Evolutionary conservation across 176 grass and related monocot species (phyloP), one percentile per base, ranked within the genome.

Genomic region (Aegilops bicornis): DNA sequence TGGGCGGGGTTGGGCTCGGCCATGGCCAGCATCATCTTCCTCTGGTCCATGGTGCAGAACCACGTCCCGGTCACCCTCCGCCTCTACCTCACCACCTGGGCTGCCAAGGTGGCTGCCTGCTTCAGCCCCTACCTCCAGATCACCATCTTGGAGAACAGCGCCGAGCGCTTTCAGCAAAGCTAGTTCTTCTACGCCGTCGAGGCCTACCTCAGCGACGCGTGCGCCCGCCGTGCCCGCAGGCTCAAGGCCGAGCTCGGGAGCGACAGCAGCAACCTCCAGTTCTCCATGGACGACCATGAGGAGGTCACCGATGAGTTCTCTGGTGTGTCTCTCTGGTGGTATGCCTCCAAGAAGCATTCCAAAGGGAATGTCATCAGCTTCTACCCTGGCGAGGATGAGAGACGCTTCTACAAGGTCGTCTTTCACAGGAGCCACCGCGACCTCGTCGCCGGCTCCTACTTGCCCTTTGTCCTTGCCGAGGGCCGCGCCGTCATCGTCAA

Each of bases 271-370:
- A 87, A 27, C 17, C 71, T 88, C 16, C 75, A 85, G 36, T 69
- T 97, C 65, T 59, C 87, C 10, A 85, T 97, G 1, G 94, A 88
- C 59, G 88, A 92, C 83, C 3, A 92, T 36, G 83, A 97, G 59
- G 92, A 94, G 88, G 92, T 97, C 33, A 61, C 76, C 47, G 94
- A 97, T 83, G 19, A 22, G 17, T 94, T 90, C 79, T 1, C 0
- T 1, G 87, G 76, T 10, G 59, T 36, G 42, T 85, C 24, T 16
- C 6, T 97, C 22, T 94, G 17, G 50, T 54, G 16, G 50, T 54
- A 54, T 19, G 50, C 50, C 0, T 54, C 24, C 20, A 48, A 20
- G 61, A 27, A 30, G 5, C 15, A 8, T 1, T 45, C 82, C 5
- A 48, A 4, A 15, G 33, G 69, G 4, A 67, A 77, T 24, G 69